phyloP scores from a whole-genome alignment of 305 asterid species.

The Fraxinus sp. region DNA sequence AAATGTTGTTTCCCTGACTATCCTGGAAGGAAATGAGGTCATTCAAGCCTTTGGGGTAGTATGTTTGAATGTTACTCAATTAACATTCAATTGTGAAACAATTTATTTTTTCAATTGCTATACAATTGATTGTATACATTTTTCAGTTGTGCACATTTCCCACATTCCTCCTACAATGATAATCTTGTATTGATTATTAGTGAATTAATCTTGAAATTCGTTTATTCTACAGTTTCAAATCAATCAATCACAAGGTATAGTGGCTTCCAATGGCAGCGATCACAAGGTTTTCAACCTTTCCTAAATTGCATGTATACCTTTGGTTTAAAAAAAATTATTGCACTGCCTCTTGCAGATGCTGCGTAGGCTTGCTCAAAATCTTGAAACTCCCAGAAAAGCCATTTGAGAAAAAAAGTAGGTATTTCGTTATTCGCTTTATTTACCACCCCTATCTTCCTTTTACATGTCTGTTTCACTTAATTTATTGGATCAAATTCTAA shows the following conservation, averaged over 20 bases:
- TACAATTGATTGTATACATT: neutral
- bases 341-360: slow-evolving; percentile 62
- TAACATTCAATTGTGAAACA: too few species aligned
- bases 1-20: too few species aligned
- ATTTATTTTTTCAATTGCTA: neutral
- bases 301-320: neutral
- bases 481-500: neutral
- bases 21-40: too few species aligned
- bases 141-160: neutral
- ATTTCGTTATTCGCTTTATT: slow-evolving; percentile 1
- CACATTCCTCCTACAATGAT: neutral
- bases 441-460: slow-evolving; percentile 10
- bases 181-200: slow-evolving; percentile 8
- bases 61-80: too few species aligned
- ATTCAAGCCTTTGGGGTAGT: too few species aligned
- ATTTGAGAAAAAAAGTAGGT: slow-evolving; percentile 81
- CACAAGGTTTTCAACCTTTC: slow-evolving; percentile 64
- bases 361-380: slow-evolving; percentile 99
- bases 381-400: slow-evolving; percentile 98
- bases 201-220: slow-evolving; percentile 22
- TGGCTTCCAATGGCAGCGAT: slow-evolving; percentile 93
- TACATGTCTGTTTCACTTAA: slow-evolving; percentile 5
- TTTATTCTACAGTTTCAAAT: slow-evolving; percentile 56
- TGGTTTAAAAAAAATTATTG: neutral
- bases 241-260: slow-evolving; percentile 45